phyloP scores from a whole-genome alignment of 1,139 yeast species.

The Sporopachydermia cereana region DNA sequence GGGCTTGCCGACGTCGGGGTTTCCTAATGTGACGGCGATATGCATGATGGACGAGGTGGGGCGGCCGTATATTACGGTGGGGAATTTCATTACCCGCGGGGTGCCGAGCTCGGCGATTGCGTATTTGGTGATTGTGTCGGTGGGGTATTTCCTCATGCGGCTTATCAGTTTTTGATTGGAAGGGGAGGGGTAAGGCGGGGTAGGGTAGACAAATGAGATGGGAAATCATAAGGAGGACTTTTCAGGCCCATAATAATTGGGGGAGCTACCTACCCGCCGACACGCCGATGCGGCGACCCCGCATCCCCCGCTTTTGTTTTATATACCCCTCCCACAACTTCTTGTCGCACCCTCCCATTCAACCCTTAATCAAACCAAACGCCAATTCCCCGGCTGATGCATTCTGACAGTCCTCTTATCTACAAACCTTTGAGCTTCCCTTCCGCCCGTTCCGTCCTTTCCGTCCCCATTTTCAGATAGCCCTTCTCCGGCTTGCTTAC shows the following conservation, averaged over 20 bases:
- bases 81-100: conserved; percentile 76
- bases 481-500: no score
- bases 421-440: no score
- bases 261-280: no score
- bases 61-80: conserved; percentile 70
- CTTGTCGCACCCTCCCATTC: not conserved
- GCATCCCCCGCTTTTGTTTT: not conserved
- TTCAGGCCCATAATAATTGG: not conserved
- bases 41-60: conserved; percentile 88
- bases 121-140: conserved; percentile 54
- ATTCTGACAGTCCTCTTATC: not conserved
- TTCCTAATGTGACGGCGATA: conserved; percentile 93
- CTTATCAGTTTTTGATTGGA: conserved; percentile 32
- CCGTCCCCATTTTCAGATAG: no score
- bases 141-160: conserved; percentile 69
- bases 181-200: not conserved
- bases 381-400: not conserved
- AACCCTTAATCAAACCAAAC: not conserved
- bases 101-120: conserved; percentile 74
- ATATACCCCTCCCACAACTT: not conserved
- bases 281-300: no score
- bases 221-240: not conserved
- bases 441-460: no score
- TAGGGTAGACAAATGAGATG: not conserved
- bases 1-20: conserved; percentile 95